These are phyloP conservation scores for Leccinum boreale DNA, from an alignment of 768 basidiomycete genomes.

Conservation along the genomic window DNA sequence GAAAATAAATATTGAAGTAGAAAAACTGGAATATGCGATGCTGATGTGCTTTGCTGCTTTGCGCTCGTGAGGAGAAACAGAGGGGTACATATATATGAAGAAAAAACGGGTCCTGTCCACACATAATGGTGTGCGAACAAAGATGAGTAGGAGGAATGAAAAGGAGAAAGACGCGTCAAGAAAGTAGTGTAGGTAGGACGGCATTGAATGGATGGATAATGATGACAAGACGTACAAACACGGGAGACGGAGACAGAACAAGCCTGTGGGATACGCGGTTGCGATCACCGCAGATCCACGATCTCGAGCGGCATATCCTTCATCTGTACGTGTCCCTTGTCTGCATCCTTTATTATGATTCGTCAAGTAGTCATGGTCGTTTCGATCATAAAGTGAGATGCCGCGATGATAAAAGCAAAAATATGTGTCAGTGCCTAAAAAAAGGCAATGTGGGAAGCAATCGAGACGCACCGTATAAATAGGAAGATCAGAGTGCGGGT, in stretches of 20 bases:
- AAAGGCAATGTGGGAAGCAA: not conserved
- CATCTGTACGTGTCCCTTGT: slow-evolving; percentile 82
- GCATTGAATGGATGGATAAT: not conserved
- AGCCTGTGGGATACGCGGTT: not conserved
- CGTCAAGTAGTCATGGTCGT: not conserved
- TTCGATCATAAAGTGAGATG: not conserved
- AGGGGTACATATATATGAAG: slow-evolving; percentile 5
- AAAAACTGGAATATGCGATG: slow-evolving; percentile 3
- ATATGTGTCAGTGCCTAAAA: not conserved
- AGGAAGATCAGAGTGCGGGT: slow-evolving; percentile 79
- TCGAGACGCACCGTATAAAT: slow-evolving; percentile 74
- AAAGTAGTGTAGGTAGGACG: not conserved
- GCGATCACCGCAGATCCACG: slow-evolving; percentile 63
- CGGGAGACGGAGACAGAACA: not conserved
- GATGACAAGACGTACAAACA: not conserved
- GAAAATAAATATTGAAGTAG: not conserved
- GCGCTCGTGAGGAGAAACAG: not conserved
- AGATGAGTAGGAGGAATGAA: not conserved
- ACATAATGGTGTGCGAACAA: not conserved
- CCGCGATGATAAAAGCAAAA: not conserved
- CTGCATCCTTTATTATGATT: slow-evolving; percentile 57
- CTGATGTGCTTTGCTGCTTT: not conserved
- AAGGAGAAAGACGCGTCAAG: not conserved
- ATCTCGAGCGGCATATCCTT: slow-evolving; percentile 73
- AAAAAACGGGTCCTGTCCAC: not conserved